Conservation (phyloP, 495 filamentous ascomycete genomes). For the Aspergillus panamensis region DNA sequence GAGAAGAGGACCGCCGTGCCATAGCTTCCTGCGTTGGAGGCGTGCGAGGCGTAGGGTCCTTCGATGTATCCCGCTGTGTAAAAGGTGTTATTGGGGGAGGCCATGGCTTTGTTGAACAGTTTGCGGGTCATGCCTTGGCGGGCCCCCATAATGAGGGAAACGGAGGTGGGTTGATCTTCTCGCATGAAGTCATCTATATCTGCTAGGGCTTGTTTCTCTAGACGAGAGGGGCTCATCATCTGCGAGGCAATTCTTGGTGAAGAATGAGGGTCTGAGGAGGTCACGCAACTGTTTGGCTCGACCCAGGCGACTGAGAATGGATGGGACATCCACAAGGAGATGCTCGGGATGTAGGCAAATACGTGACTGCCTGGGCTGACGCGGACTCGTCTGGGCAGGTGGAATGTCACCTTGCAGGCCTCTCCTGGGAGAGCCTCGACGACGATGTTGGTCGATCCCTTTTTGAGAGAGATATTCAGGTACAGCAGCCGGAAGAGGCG, state of each 20-base stretch:
- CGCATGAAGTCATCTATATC: constrained; percentile 28
- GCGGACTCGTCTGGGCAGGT: constrained; percentile 69
- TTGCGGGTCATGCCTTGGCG: constrained; percentile 79
- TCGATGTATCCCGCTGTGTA: constrained; percentile 65
- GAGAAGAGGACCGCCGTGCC: constrained; percentile 85
- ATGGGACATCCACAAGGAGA: constrained; percentile 68
- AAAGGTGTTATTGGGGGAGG: constrained; percentile 56
- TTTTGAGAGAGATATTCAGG: constrained; percentile 50
- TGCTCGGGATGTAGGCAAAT: constrained; percentile 73
- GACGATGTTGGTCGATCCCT: constrained; percentile 40
- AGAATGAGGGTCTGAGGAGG: neutral
- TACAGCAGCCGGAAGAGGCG: constrained; percentile 55
- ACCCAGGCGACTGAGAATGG: constrained; percentile 59
- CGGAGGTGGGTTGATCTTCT: constrained; percentile 45
- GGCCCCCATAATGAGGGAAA: constrained; percentile 76
- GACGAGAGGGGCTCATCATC: constrained; percentile 22
- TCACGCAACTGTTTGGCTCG: constrained; percentile 33
- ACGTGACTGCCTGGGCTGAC: constrained; percentile 76
- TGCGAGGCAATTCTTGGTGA: neutral
- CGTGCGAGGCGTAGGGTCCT: constrained; percentile 74
- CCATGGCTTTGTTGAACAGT: constrained; percentile 65
- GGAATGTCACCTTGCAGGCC: constrained; percentile 61
- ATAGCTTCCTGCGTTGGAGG: constrained; percentile 66
- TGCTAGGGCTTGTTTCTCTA: constrained; percentile 41
- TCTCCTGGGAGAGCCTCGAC: constrained; percentile 53